A percentile compares a stretch with the other conserved stretches of the same genome.
These are phyloP conservation scores for Sporothrix pseudoabietina DNA, from an alignment of 2,329 filamentous ascomycete genomes.

Conservation along the genomic window DNA sequence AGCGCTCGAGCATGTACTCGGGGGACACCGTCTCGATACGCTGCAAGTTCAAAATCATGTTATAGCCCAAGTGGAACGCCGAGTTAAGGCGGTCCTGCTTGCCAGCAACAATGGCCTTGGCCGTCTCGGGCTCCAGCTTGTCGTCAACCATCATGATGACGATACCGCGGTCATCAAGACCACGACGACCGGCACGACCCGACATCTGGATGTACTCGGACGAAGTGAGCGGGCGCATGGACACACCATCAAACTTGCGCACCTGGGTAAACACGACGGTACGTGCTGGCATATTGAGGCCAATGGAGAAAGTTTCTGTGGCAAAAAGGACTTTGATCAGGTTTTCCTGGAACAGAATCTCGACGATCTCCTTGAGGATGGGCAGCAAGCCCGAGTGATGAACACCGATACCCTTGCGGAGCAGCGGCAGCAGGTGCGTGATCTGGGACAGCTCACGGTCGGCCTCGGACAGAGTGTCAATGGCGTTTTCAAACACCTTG, in stretches of 20 bases:
- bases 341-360: constrained; percentile 97
- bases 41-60: constrained; percentile 97
- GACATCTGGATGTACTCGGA: constrained; percentile 99
- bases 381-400: constrained; percentile 95
- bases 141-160: constrained; percentile 99
- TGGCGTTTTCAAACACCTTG: constrained; percentile 91
- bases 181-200: constrained; percentile 91
- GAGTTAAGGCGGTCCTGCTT: constrained; percentile 97
- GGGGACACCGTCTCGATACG: constrained; percentile 99
- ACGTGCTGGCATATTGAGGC: constrained; percentile 98
- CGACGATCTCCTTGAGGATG: constrained; percentile 97
- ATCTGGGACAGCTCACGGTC: constrained; percentile 90
- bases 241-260: constrained; percentile 87
- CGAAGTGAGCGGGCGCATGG: constrained; percentile 80
- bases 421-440: constrained; percentile 80
- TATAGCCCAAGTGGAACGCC: constrained; percentile 96
- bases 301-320: constrained; percentile 98
- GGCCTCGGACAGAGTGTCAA: constrained; percentile 88
- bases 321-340: constrained; percentile 97
- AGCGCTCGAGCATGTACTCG: constrained; percentile 97
- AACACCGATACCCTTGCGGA: constrained; percentile 91
- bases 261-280: constrained; percentile 99
- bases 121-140: constrained; percentile 91
- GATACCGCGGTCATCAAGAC: constrained; percentile 94
- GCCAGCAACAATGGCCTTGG: constrained; percentile 92